Conservation (phyloP, 2,329 filamentous ascomycete species). For the Boeremia lycopersici region DNA sequence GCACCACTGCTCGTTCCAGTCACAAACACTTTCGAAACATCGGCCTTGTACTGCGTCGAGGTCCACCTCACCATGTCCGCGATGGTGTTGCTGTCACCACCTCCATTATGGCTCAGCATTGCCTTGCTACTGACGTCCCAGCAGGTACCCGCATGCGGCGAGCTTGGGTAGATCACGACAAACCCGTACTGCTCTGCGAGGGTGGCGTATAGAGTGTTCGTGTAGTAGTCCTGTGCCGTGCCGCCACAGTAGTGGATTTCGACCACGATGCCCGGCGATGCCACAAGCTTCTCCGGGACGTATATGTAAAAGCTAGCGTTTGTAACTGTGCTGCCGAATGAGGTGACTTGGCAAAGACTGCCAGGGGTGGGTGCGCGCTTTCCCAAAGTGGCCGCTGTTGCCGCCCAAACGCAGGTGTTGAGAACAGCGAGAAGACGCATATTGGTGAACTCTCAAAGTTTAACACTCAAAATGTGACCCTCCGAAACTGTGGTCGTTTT, state of each 20-base stretch:
- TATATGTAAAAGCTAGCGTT: constrained; percentile 61
- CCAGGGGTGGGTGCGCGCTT: constrained; percentile 38
- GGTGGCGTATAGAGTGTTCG: constrained; percentile 58
- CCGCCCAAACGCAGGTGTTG: constrained; percentile 28
- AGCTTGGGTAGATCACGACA: constrained; percentile 65
- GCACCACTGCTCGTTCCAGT: constrained; percentile 61
- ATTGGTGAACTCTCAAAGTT: background rate
- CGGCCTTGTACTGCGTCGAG: constrained; percentile 57
- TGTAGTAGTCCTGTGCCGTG: constrained; percentile 57
- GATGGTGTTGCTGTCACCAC: constrained; percentile 62
- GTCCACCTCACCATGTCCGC: constrained; percentile 66
- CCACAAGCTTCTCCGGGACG: constrained; percentile 52
- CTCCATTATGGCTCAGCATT: constrained; percentile 62
- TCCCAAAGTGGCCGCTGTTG: constrained; percentile 27
- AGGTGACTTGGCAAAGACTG: constrained; percentile 47
- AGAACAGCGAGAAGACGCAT: constrained; percentile 35
- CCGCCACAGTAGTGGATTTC: constrained; percentile 65
- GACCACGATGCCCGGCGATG: constrained; percentile 59
- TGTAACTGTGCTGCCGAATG: constrained; percentile 55
- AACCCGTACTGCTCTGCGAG: constrained; percentile 63
- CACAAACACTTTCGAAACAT: constrained; percentile 60
- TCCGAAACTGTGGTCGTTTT: too few relatives aligned
- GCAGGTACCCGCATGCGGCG: constrained; percentile 59
- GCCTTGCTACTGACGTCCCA: constrained; percentile 65
- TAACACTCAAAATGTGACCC: too few relatives aligned